Evolutionary conservation across 1,284 basidiomycete genomes (phyloP).

Genomic region (Rhodotorula sp.): DNA sequence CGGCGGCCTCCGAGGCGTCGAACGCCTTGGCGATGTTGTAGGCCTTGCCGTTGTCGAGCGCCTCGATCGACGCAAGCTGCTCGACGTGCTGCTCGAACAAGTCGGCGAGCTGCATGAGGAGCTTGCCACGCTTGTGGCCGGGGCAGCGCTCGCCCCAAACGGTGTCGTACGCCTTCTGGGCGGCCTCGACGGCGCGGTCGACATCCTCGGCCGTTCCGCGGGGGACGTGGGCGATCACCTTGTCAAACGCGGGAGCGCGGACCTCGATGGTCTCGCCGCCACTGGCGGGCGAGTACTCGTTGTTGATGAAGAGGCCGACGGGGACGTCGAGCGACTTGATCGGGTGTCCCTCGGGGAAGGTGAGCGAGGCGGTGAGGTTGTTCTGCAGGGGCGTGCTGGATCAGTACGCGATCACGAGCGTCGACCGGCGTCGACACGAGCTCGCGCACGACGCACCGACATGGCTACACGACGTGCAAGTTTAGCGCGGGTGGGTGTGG

Average conservation of each 20-base stretch:
- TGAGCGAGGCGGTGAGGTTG: slow-evolving; percentile 43
- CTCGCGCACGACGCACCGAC: too few species aligned
- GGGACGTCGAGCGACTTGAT: slow-evolving; percentile 17
- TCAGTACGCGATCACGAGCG: too few species aligned
- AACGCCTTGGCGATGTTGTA: slow-evolving; percentile 66
- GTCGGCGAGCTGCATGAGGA: slow-evolving; percentile 69
- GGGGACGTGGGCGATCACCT: slow-evolving; percentile 64
- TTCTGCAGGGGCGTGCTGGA: neutral
- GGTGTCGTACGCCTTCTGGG: slow-evolving; percentile 71
- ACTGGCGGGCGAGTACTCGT: slow-evolving; percentile 71
- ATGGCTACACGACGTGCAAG: too few species aligned
- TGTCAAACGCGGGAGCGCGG: slow-evolving; percentile 75
- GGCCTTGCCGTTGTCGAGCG: slow-evolving; percentile 75
- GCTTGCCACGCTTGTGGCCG: slow-evolving; percentile 61
- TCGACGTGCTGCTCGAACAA: slow-evolving; percentile 69
- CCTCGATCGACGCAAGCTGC: slow-evolving; percentile 72
- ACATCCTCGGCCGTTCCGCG: slow-evolving; percentile 55
- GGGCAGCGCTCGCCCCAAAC: slow-evolving; percentile 73
- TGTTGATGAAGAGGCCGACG: slow-evolving; percentile 81
- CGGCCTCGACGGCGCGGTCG: slow-evolving; percentile 59
- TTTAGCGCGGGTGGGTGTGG: too few species aligned
- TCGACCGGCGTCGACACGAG: too few species aligned
- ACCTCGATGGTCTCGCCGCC: slow-evolving; percentile 68
- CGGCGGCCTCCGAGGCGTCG: slow-evolving; percentile 69
- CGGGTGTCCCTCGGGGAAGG: slow-evolving; percentile 45